phyloP scores from a whole-genome alignment of 129 eudicot species.

The Flaveria linearis region DNA sequence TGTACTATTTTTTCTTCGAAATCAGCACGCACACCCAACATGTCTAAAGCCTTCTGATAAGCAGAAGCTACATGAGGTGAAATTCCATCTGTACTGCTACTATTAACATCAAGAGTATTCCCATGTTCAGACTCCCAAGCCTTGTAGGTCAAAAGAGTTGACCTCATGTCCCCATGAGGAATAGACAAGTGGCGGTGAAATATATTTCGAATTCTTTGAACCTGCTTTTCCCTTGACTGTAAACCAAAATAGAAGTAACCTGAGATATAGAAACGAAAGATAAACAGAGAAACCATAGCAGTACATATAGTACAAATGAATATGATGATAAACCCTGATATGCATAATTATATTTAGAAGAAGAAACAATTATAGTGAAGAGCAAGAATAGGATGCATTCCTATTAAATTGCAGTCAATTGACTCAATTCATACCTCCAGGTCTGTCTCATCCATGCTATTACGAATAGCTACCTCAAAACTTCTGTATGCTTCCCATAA shows the following conservation, averaged over 20 bases:
- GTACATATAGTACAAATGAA: background rate
- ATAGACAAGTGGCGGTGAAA: slow-evolving; percentile 81
- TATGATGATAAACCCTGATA: background rate
- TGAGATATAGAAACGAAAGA: slow-evolving; percentile 29
- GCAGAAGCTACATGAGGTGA: slow-evolving; percentile 64
- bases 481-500: slow-evolving; percentile 82
- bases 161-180: slow-evolving; percentile 52
- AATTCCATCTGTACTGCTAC: slow-evolving; percentile 57
- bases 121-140: slow-evolving; percentile 84
- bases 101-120: slow-evolving; percentile 40
- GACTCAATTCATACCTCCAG: slow-evolving; percentile 58
- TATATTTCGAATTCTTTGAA: slow-evolving; percentile 65
- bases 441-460: slow-evolving; percentile 54
- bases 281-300: slow-evolving; percentile 24
- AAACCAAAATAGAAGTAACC: slow-evolving; percentile 31
- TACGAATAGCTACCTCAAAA: slow-evolving; percentile 64
- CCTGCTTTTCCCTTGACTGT: slow-evolving; percentile 82
- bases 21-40: slow-evolving; percentile 61
- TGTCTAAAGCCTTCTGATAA: slow-evolving; percentile 81
- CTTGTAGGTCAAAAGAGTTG: slow-evolving; percentile 68
- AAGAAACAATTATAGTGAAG: background rate
- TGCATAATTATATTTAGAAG: background rate
- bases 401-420: background rate
- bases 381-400: slow-evolving; percentile 19
- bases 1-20: slow-evolving; percentile 65